Evolutionary conservation across 1,139 yeast species (phyloP), one percentile per base, ranked within the genome.

Genomic region (Taiozyma sp.): DNA sequence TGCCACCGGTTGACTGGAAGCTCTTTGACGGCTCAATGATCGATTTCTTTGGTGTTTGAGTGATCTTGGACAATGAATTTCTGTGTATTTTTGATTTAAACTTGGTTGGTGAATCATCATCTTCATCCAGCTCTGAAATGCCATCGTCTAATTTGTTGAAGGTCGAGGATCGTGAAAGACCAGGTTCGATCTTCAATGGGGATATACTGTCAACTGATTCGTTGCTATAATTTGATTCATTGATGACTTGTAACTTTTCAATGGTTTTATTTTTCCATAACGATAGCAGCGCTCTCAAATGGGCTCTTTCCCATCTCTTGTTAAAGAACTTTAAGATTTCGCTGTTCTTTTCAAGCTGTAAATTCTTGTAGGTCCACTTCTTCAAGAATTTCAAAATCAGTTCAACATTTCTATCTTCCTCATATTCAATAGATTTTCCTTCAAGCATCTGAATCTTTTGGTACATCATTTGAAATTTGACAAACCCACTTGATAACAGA

Each of bases 261-360:
- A 42, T 13, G 2, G 55, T 44, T 51, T 63, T 62, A 8, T 60
- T 62, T 42, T 59, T 62, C 74, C 74, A 70, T 29, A 70, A 50
- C 6, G 57, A 44, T 21, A 70, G 43, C 3, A 69, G 50, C 0
- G 71, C 73, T 48, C 73, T 56, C 30, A 68, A 50, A 22, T 58
- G 64, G 2, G 73, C 73, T 45, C 74, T 59, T 47, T 63, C 60
- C 74, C 74, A 69, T 45, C 74, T 60, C 24, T 53, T 56, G 44
- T 63, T 57, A 54, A 69, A 69, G 16, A 58, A 57, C 7, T 54
- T 58, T 2, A 68, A 61, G 3, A 65, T 59, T 46, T 66, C 70
- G 24, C 64, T 58, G 53, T 69, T 69, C 48, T 69, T 62, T 42
- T 61, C 59, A 4, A 59, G 53, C 52, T 68, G 69, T 50, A 69